Conservation (phyloP, 257 asterid species). For the Capsicum pubescens region DNA sequence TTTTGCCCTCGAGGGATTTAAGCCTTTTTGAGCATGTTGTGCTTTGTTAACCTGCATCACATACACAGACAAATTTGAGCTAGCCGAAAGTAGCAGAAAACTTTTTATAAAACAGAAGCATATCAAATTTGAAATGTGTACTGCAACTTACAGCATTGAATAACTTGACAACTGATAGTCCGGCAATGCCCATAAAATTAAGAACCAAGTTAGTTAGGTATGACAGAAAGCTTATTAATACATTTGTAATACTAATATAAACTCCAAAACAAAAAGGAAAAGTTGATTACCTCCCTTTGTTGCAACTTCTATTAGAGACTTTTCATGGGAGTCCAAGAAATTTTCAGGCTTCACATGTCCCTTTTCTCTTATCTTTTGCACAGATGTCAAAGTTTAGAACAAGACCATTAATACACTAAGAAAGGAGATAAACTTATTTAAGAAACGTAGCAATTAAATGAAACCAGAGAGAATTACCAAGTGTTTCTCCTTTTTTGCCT, state of each 20-base stretch:
- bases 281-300: slow-evolving; percentile 89
- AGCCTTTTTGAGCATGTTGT: slow-evolving; percentile 89
- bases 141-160: slow-evolving; percentile 87
- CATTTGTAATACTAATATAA: not conserved
- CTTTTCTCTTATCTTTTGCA: slow-evolving; percentile 72
- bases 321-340: slow-evolving; percentile 73
- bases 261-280: slow-evolving; percentile 4
- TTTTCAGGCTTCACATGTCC: slow-evolving; percentile 81
- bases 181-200: slow-evolving; percentile 31
- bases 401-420: not conserved
- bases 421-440: not conserved
- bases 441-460: slow-evolving; percentile 9
- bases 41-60: slow-evolving; percentile 82
- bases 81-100: not conserved
- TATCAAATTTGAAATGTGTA: slow-evolving; percentile 8
- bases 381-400: slow-evolving; percentile 25
- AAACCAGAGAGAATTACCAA: slow-evolving; percentile 53
- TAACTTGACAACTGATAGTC: slow-evolving; percentile 83
- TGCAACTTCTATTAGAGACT: slow-evolving; percentile 76
- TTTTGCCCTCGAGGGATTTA: slow-evolving; percentile 75
- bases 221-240: not conserved
- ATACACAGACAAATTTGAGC: slow-evolving; percentile 26
- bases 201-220: slow-evolving; percentile 33
- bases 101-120: not conserved
- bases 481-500: slow-evolving; percentile 77